Conservation (phyloP, 2,329 filamentous ascomycete species). For the Cucurbitaria berberidis region DNA sequence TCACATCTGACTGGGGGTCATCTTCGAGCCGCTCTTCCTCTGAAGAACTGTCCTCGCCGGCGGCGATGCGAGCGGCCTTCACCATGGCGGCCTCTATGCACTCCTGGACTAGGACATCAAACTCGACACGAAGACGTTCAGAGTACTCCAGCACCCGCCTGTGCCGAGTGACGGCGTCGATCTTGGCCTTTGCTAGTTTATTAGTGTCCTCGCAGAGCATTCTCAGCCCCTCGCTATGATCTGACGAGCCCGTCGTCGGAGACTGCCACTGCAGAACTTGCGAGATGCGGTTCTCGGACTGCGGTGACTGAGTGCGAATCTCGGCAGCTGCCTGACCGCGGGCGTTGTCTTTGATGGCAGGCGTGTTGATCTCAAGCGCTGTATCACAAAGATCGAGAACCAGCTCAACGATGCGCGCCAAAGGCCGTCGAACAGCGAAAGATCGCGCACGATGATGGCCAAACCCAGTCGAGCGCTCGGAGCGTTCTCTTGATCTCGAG, state of each 20-base stretch:
- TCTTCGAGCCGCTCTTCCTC: slow-evolving; percentile 51
- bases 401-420: slow-evolving; percentile 92
- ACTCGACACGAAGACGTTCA: slow-evolving; percentile 92
- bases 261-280: slow-evolving; percentile 98
- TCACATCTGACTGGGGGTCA: slow-evolving; percentile 57
- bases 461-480: slow-evolving; percentile 71
- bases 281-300: slow-evolving; percentile 92
- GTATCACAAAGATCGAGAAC: slow-evolving; percentile 96
- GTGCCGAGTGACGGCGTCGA: slow-evolving; percentile 91
- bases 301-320: slow-evolving; percentile 89
- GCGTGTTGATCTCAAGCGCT: slow-evolving; percentile 90
- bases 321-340: slow-evolving; percentile 72
- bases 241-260: slow-evolving; percentile 85
- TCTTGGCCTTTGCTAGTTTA: slow-evolving; percentile 81
- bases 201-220: slow-evolving; percentile 90
- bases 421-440: slow-evolving; percentile 87
- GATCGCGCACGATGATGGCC: slow-evolving; percentile 83
- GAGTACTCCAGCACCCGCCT: slow-evolving; percentile 94
- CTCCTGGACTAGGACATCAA: slow-evolving; percentile 89
- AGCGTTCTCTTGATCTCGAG: slow-evolving; percentile 71
- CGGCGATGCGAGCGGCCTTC: slow-evolving; percentile 87
- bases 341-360: slow-evolving; percentile 82
- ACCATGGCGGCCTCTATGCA: slow-evolving; percentile 91
- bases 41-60: slow-evolving; percentile 83
- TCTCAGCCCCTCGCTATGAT: slow-evolving; percentile 90